Percentiles rank a stretch among this genome's conserved stretches.
phyloP scores from a whole-genome alignment of 2,329 filamentous ascomycete genomes.

The Diaporthe ampelina region DNA sequence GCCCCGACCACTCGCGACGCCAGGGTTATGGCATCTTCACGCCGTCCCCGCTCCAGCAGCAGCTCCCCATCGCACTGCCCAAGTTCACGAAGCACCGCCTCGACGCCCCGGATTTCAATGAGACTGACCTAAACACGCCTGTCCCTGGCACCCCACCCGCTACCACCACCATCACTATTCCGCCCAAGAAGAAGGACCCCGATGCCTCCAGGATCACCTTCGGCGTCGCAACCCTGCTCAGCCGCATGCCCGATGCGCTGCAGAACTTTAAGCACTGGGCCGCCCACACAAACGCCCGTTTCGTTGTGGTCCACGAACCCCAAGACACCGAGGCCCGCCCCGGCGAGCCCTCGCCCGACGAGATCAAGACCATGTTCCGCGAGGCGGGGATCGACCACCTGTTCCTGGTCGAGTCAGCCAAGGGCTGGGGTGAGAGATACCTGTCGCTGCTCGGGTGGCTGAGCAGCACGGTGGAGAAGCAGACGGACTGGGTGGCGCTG shows the following conservation, averaged over 20 bases:
- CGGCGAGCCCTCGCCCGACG: constrained; percentile 35
- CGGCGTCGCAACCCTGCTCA: constrained; percentile 41
- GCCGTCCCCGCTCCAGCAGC: constrained; percentile 37
- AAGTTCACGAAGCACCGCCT: constrained; percentile 36
- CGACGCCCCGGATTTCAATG: constrained; percentile 35
- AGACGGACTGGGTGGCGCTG: constrained; percentile 55
- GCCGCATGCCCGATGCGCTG: constrained; percentile 39
- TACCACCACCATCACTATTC: constrained; percentile 35
- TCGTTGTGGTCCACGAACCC: constrained; percentile 41
- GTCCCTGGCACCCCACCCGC: constrained; percentile 36
- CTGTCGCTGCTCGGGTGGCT: constrained; percentile 36
- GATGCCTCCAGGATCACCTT: constrained; percentile 42
- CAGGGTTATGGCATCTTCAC: constrained; percentile 20
- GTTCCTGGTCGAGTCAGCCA: constrained; percentile 30
- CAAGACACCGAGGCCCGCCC: constrained; percentile 38
- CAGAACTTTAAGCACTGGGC: constrained; percentile 42
- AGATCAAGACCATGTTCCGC: constrained; percentile 32
- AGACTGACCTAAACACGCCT: constrained; percentile 28
- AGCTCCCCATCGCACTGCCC: constrained; percentile 39
- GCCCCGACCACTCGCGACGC: not conserved
- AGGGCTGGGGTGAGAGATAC: constrained; percentile 40
- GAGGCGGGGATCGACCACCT: constrained; percentile 35
- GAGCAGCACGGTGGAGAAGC: constrained; percentile 31
- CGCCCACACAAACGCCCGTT: constrained; percentile 39
- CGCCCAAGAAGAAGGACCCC: constrained; percentile 23